These are phyloP conservation scores for Debaryomyces subglobosus DNA, from an alignment of 1,139 yeast genomes.

Conservation along the genomic window DNA sequence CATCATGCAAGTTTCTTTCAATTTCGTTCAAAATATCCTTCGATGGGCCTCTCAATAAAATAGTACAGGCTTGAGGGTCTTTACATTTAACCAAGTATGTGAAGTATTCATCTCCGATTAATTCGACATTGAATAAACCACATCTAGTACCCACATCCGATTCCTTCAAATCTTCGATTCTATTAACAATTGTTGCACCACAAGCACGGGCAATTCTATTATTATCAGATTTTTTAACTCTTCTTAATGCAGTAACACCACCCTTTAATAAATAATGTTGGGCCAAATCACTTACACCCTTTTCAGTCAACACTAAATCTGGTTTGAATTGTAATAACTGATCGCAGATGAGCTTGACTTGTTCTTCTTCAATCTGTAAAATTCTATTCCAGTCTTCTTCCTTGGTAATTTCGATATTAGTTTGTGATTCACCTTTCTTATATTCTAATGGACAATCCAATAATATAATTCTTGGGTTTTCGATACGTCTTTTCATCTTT, in stretches of 20 bases:
- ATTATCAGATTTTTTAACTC: slow-evolving; percentile 94
- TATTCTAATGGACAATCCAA: slow-evolving; percentile 97
- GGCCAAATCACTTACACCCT: slow-evolving; percentile 97
- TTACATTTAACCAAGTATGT: slow-evolving; percentile 80
- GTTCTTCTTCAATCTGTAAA: slow-evolving; percentile 97
- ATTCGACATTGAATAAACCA: slow-evolving; percentile 89
- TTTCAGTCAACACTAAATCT: slow-evolving; percentile 93
- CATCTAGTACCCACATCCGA: slow-evolving; percentile 86
- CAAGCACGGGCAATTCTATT: slow-evolving; percentile 97
- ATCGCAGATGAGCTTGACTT: slow-evolving; percentile 85
- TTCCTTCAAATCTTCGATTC: slow-evolving; percentile 92
- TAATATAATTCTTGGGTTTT: slow-evolving; percentile 84
- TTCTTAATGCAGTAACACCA: slow-evolving; percentile 88
- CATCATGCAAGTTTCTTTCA: slow-evolving; percentile 96
- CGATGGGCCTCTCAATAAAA: slow-evolving; percentile 92
- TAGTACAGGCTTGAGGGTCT: slow-evolving; percentile 92
- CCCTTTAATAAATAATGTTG: slow-evolving; percentile 95
- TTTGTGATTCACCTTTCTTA: slow-evolving; percentile 98
- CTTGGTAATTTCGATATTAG: slow-evolving; percentile 94
- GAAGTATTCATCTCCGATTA: slow-evolving; percentile 97
- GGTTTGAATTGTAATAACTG: slow-evolving; percentile 85
- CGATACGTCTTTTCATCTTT: slow-evolving; percentile 88
- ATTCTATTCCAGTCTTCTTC: slow-evolving; percentile 97
- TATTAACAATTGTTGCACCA: slow-evolving; percentile 95
- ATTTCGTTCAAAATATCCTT: slow-evolving; percentile 95